Base-by-base conservation (phyloP, 495 filamentous ascomycete species). In the Trichoderma virens region DNA sequence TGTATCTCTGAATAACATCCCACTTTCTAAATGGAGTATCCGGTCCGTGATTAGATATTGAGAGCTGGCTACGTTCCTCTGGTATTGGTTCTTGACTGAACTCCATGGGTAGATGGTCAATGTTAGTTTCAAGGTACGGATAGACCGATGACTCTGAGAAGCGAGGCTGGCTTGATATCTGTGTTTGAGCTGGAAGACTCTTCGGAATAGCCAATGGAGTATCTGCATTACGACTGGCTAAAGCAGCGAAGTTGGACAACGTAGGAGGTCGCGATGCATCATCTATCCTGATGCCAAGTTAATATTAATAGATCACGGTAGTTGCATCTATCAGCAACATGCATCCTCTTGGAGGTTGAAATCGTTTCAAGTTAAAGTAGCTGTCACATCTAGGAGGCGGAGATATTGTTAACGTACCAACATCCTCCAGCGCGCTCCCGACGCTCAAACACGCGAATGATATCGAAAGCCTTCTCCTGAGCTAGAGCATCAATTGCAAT, bases 401-500 rank as follows among this genome's bases (percentile, higher is more conserved):
- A 8, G 1, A 20, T 18, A 4, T 11, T 16, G 18, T 41, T 41
- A 13, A 63, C 76, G 64, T 75, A 85, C 85, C 84, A 86, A 68
- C 79, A 82, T 65, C 85, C 85, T 38, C 85, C 85, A 9, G 82
- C 75, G 27, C 74, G 78, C 65, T 85, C 83, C 38, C 83, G 78
- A 34, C 84, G 68, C 67, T 87, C 85, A 70, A 86, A 87, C 1
- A 86, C 83, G 27, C 83, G 78, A 60, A 86, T 81, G 7, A 75
- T 65, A 61, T 85, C 79, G 66, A 86, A 87, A 0, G 72, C 67
- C 62, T 81, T 74, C 66, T 87, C 85, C 66, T 83, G 76, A 25
- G 77, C 76, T 41, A 87, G 69, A 0, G 84, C 83, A 75, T 86
- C 82, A 3, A 85, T 74, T 0, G 84, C 70, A 69, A 86, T 86